Evolutionary conservation across 495 filamentous ascomycete genomes (phyloP).

Genomic region (Penicillium diatomitis): DNA sequence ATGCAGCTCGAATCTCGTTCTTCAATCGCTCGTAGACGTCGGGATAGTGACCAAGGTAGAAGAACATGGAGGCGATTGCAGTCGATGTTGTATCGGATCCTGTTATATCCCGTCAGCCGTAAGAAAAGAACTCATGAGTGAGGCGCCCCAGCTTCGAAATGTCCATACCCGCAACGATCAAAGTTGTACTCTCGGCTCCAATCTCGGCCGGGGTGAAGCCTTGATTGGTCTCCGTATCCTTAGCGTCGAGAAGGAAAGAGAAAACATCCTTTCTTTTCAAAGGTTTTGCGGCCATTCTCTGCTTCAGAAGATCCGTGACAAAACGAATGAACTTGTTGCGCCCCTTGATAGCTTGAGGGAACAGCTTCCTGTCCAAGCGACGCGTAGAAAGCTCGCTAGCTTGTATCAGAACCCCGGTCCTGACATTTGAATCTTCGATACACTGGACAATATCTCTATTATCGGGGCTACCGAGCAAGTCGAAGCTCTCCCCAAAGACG

Average conservation of each 20-base stretch:
- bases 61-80: slow-evolving; percentile 31
- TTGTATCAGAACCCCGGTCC: slow-evolving; percentile 1
- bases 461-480: background rate
- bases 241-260: slow-evolving; percentile 49
- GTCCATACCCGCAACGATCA: slow-evolving; percentile 20
- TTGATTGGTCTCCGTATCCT: slow-evolving; percentile 48
- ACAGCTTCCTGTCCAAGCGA: slow-evolving; percentile 1
- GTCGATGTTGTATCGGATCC: slow-evolving; percentile 11
- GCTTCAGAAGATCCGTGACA: slow-evolving; percentile 40
- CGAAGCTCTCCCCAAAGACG: slow-evolving; percentile 7
- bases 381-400: background rate
- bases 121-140: background rate
- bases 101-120: background rate
- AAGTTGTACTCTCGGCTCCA: slow-evolving; percentile 47
- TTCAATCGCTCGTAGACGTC: slow-evolving; percentile 18
- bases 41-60: slow-evolving; percentile 41
- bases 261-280: slow-evolving; percentile 47
- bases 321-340: slow-evolving; percentile 13
- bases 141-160: background rate
- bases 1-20: slow-evolving; percentile 28
- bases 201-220: slow-evolving; percentile 48
- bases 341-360: background rate
- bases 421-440: slow-evolving; percentile 10
- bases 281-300: slow-evolving; percentile 7
- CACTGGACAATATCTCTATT: slow-evolving; percentile 10